Conservation (phyloP, 176 grass and related monocot species). For the Coix lacrymajobi region DNA sequence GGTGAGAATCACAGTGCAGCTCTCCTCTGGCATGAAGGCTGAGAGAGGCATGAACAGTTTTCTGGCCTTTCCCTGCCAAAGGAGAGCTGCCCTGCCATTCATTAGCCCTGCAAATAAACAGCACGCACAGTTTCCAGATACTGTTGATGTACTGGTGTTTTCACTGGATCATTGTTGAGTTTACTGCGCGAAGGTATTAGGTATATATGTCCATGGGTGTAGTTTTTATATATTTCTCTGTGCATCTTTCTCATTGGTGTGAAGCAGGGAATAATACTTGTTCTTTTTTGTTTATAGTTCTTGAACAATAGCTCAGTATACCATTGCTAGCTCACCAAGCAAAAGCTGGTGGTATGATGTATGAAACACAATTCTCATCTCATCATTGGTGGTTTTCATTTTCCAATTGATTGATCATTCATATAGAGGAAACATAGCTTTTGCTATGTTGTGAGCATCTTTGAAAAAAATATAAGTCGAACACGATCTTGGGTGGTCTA, state of each 20-base stretch:
- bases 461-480: background rate
- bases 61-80: conserved; percentile 47
- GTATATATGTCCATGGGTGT: conserved; percentile 7
- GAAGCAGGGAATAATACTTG: background rate
- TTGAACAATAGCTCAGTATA: background rate
- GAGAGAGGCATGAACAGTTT: background rate
- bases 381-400: background rate
- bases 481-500: background rate
- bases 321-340: background rate
- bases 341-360: background rate
- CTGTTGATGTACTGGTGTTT: background rate
- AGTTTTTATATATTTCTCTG: background rate
- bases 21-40: conserved; percentile 46
- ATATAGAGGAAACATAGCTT: background rate
- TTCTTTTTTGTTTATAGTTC: background rate
- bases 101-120: conserved; percentile 1
- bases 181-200: conserved; percentile 17
- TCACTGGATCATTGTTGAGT: background rate
- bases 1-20: conserved; percentile 57
- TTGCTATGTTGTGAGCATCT: background rate
- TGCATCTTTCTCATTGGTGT: background rate
- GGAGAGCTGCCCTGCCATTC: conserved; percentile 92
- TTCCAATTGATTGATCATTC: background rate
- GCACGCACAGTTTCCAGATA: background rate
- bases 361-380: background rate